Evolutionary conservation across 1,284 basidiomycete genomes (phyloP).

Genomic region (Peniophora sp.): DNA sequence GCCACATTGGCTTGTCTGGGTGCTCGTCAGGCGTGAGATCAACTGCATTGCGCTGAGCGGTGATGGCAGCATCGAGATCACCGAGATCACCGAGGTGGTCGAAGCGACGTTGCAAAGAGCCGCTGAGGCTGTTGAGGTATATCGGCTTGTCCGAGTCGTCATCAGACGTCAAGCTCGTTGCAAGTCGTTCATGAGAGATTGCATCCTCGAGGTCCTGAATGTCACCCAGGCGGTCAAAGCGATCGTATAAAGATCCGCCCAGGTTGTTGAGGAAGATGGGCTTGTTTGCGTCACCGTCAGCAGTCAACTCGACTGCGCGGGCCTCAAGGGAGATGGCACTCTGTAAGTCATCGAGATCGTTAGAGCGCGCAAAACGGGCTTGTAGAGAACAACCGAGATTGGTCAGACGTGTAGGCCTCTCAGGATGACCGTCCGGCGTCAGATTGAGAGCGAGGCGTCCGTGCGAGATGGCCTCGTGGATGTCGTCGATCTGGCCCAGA

Average conservation of each 20-base stretch:
- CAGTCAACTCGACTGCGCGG: background rate
- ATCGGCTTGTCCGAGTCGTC: slow-evolving; percentile 3
- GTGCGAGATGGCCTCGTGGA: background rate
- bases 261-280: background rate
- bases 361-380: background rate
- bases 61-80: slow-evolving; percentile 19
- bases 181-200: background rate
- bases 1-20: background rate
- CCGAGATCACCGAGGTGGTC: slow-evolving; percentile 8
- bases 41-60: background rate
- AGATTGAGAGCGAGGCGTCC: background rate
- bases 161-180: background rate
- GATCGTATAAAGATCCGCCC: background rate
- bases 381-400: background rate
- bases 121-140: slow-evolving; percentile 18
- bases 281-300: background rate
- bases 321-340: background rate
- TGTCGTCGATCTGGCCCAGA: background rate
- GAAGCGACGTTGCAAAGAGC: slow-evolving; percentile 18
- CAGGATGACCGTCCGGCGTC: background rate
- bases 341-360: background rate
- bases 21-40: background rate
- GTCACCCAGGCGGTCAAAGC: background rate
- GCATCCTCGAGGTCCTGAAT: background rate
- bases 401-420: background rate